phyloP scores from a whole-genome alignment of 805 yeast genomes.

The Barnettozyma wickerhamii region DNA sequence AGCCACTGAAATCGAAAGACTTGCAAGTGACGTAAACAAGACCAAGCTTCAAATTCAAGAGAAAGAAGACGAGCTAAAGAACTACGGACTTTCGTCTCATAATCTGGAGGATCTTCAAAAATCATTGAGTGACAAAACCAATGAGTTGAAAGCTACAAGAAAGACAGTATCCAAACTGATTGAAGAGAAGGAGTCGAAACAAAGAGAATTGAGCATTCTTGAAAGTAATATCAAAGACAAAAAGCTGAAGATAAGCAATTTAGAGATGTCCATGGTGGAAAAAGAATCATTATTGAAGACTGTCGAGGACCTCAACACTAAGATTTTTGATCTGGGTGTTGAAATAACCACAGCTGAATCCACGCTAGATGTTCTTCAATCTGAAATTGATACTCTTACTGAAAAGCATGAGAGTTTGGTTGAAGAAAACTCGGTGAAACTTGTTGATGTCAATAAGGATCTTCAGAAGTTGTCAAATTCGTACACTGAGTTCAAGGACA shows the following conservation, averaged over 20 bases:
- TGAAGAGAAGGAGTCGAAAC: conserved; percentile 41
- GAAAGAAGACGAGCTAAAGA: conserved; percentile 32
- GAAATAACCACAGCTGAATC: conserved; percentile 17
- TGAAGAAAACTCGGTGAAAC: conserved; percentile 1
- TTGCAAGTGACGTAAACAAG: conserved; percentile 28
- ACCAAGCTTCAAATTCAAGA: conserved; percentile 26
- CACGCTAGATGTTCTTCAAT: conserved; percentile 20
- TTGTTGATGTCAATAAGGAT: not conserved
- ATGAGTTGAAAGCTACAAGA: conserved; percentile 39
- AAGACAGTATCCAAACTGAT: conserved; percentile 25
- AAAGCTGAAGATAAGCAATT: conserved; percentile 44
- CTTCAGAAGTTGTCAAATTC: conserved; percentile 16
- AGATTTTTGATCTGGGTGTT: conserved; percentile 23
- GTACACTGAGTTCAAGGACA: conserved; percentile 24
- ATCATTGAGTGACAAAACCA: conserved; percentile 22
- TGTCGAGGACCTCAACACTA: conserved; percentile 32
- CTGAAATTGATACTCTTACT: conserved; percentile 18
- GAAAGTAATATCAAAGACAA: conserved; percentile 52
- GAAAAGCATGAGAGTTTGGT: conserved; percentile 18
- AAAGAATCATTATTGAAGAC: conserved; percentile 35
- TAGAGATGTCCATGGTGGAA: conserved; percentile 49
- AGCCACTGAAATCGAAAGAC: conserved; percentile 33
- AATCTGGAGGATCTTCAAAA: conserved; percentile 45
- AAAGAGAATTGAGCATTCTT: conserved; percentile 39
- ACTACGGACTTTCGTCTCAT: conserved; percentile 32